A percentile compares a stretch with the other conserved stretches of the same genome.
Conservation (phyloP, 2,329 filamentous ascomycete genomes). For the Macrophomina tecta region DNA sequence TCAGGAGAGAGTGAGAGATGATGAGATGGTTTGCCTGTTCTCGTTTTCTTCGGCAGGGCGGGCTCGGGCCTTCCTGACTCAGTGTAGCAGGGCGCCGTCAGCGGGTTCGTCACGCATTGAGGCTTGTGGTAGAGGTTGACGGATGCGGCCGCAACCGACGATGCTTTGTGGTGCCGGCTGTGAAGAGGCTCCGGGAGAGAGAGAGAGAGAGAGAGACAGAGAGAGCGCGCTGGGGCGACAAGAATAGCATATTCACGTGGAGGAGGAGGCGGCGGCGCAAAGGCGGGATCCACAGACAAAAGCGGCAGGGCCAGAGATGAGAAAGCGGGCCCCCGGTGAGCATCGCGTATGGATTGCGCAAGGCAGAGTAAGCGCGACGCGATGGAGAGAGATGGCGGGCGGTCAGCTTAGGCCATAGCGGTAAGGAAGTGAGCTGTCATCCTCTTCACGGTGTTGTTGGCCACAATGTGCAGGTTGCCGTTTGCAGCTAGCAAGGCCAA, state of each 20-base stretch:
- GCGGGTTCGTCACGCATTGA: slow-evolving; percentile 8
- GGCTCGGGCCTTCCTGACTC: slow-evolving; percentile 21
- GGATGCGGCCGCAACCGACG: not conserved
- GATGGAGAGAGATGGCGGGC: not conserved
- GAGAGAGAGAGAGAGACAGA: too few species aligned
- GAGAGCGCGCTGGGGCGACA: not conserved
- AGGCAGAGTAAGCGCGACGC: not conserved
- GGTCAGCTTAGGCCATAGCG: not conserved
- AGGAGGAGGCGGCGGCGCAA: not conserved
- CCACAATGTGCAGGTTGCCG: slow-evolving; percentile 1
- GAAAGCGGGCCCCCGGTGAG: not conserved
- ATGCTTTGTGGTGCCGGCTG: not conserved
- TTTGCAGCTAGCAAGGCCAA: not conserved
- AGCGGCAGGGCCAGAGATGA: not conserved
- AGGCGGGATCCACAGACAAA: not conserved
- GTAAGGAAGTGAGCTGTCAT: not conserved
- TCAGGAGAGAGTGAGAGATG: not conserved
- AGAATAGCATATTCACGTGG: not conserved
- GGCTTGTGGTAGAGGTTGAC: slow-evolving; percentile 4
- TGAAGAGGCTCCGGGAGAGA: not conserved
- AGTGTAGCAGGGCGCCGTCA: slow-evolving; percentile 9
- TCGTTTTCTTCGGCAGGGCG: not conserved
- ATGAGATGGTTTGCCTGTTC: slow-evolving; percentile 10
- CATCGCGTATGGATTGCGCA: not conserved
- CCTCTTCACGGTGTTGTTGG: not conserved